Conservation (phyloP, 305 asterid species). For the Andrographis paniculata region DNA sequence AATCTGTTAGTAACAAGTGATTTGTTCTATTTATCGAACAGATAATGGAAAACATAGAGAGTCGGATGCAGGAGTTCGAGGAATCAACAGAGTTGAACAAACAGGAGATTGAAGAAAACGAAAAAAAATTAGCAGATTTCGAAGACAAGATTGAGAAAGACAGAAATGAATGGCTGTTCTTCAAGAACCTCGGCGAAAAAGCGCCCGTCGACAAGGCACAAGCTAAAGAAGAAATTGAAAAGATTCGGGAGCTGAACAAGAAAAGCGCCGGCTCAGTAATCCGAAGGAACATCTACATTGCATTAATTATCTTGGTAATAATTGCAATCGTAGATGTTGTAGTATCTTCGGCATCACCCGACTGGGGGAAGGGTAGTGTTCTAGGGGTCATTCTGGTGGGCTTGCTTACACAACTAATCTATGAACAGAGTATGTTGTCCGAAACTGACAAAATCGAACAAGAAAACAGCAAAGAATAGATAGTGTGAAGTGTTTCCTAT, state of each 20-base stretch:
- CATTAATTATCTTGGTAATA: conserved; percentile 50
- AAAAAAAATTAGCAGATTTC: conserved; percentile 47
- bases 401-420: conserved; percentile 60
- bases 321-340: conserved; percentile 50
- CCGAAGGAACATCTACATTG: conserved; percentile 71
- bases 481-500: conserved; percentile 15
- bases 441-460: conserved; percentile 31
- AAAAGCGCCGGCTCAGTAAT: conserved; percentile 53
- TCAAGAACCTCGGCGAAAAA: conserved; percentile 52
- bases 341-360: conserved; percentile 35
- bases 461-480: conserved; percentile 30
- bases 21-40: conserved; percentile 37
- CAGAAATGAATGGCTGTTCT: conserved; percentile 79
- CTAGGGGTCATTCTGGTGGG: conserved; percentile 78
- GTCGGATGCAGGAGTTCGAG: conserved; percentile 80
- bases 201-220: conserved; percentile 44
- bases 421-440: conserved; percentile 61
- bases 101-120: conserved; percentile 60
- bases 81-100: conserved; percentile 65
- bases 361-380: conserved; percentile 59
- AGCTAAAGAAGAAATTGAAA: conserved; percentile 52
- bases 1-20: conserved; percentile 13
- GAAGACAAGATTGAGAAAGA: conserved; percentile 52
- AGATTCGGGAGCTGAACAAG: conserved; percentile 43
- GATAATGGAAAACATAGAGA: conserved; percentile 84